phyloP scores from a whole-genome alignment of 176 grass and related monocot species.

The Raddia guianensis region DNA sequence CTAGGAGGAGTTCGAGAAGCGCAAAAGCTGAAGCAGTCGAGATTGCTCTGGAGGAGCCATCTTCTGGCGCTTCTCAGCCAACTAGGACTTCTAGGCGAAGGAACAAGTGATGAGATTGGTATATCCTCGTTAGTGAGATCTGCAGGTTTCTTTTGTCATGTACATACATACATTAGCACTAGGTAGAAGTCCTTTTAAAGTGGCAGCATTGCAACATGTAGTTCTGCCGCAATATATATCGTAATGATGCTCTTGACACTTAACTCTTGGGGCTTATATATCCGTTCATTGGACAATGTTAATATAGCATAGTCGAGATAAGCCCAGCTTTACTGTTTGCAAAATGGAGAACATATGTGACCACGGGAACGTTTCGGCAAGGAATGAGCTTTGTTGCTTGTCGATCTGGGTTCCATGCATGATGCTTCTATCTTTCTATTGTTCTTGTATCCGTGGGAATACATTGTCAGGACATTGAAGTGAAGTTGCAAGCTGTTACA shows the following conservation, averaged over 20 bases:
- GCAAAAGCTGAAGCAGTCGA: slow-evolving; percentile 39
- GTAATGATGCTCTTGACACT: background rate
- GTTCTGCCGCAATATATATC: background rate
- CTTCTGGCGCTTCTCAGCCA: slow-evolving; percentile 31
- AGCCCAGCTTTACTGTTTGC: too few relatives aligned
- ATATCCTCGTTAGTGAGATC: background rate
- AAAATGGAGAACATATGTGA: too few relatives aligned
- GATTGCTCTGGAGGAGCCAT: background rate
- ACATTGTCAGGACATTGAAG: too few relatives aligned
- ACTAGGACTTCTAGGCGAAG: slow-evolving; percentile 32
- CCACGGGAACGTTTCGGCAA: too few relatives aligned
- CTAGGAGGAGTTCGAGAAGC: slow-evolving; percentile 45
- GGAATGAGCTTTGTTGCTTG: too few relatives aligned
- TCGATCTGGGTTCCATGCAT: too few relatives aligned
- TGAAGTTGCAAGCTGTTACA: too few relatives aligned
- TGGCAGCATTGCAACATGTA: background rate
- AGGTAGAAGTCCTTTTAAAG: slow-evolving; percentile 24
- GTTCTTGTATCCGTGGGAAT: too few relatives aligned
- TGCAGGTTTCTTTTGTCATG: slow-evolving; percentile 19
- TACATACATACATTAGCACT: slow-evolving; percentile 29
- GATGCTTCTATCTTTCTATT: too few relatives aligned
- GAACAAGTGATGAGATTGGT: slow-evolving; percentile 15
- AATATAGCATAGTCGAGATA: too few relatives aligned
- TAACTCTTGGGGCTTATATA: too few relatives aligned
- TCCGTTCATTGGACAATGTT: too few relatives aligned